Evolutionary conservation across 139 green algal species (phyloP).

Genomic region (Micromonas pusilla): DNA sequence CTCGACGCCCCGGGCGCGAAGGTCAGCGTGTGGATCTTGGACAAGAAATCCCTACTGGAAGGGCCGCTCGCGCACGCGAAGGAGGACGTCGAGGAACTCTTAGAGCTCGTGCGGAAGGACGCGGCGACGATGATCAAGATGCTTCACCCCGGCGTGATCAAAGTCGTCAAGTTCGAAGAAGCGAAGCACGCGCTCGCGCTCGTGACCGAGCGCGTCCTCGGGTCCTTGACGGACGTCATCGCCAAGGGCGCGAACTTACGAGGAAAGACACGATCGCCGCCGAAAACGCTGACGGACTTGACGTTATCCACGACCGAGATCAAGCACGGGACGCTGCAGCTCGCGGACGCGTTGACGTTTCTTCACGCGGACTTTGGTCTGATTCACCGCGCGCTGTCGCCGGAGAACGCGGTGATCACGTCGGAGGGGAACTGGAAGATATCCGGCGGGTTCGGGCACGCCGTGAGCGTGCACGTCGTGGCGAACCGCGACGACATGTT

Average conservation of each 20-base stretch:
- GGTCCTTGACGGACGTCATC: slow-evolving; percentile 57
- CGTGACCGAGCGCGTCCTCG: slow-evolving; percentile 70
- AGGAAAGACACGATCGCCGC: background rate
- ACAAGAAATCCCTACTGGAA: slow-evolving; percentile 38
- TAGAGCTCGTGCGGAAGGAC: slow-evolving; percentile 38
- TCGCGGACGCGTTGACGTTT: background rate
- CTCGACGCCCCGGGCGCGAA: too few relatives aligned
- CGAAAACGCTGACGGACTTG: background rate
- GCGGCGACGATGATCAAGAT: background rate
- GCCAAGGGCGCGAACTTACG: slow-evolving; percentile 37
- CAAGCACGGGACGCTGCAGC: background rate
- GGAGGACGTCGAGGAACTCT: slow-evolving; percentile 31
- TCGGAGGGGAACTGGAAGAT: slow-evolving; percentile 5
- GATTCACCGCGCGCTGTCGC: background rate
- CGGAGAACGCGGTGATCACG: background rate
- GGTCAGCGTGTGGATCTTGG: slow-evolving; percentile 38
- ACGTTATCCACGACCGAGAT: background rate
- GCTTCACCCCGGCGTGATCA: background rate
- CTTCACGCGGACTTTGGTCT: background rate
- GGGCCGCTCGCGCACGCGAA: slow-evolving; percentile 25
- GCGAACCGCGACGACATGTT: background rate
- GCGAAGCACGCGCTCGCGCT: slow-evolving; percentile 70
- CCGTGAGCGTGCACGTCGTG: background rate
- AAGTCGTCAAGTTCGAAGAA: slow-evolving; percentile 69
- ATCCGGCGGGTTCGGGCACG: background rate